Conservation (phyloP, 129 eudicot species). For the Calendula officinalis region DNA sequence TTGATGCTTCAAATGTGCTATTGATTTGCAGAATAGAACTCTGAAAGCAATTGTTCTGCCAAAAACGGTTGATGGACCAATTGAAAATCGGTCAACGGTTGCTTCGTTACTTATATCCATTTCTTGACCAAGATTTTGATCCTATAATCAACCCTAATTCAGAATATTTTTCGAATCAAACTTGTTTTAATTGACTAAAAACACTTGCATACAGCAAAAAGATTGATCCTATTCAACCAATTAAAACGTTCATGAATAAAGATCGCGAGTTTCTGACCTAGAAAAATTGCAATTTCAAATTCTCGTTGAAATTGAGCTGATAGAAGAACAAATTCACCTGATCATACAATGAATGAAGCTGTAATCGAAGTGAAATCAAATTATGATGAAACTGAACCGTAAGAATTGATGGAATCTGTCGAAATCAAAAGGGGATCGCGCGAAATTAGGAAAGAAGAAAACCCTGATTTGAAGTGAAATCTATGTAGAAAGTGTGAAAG, state of each 20-base stretch:
- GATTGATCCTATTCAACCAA: too few relatives aligned
- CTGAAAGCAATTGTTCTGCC: conserved; percentile 83
- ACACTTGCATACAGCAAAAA: background rate
- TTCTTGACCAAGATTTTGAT: conserved; percentile 4
- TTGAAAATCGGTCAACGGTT: conserved; percentile 64
- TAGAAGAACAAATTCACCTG: background rate
- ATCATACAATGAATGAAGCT: conserved; percentile 8
- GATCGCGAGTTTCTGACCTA: too few relatives aligned
- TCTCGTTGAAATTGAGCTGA: background rate
- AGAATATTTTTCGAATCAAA: conserved; percentile 3
- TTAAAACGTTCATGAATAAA: too few relatives aligned
- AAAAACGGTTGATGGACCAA: conserved; percentile 75
- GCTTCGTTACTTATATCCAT: conserved; percentile 97
- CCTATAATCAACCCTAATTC: background rate
- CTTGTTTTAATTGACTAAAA: background rate
- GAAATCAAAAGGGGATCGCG: conserved; percentile 9
- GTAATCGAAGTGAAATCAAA: conserved; percentile 15
- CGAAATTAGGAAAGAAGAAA: background rate
- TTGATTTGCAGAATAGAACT: conserved; percentile 75
- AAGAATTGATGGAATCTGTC: conserved; percentile 7
- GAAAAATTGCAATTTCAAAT: background rate
- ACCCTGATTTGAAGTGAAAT: conserved; percentile 5
- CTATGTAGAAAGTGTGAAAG: conserved; percentile 1
- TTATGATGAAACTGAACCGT: conserved; percentile 1
- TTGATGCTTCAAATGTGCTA: conserved; percentile 66